A percentile compares a stretch with the other conserved stretches of the same genome.
phyloP scores from a whole-genome alignment of 2,329 filamentous ascomycete species.

The Trichoderma sp. region DNA sequence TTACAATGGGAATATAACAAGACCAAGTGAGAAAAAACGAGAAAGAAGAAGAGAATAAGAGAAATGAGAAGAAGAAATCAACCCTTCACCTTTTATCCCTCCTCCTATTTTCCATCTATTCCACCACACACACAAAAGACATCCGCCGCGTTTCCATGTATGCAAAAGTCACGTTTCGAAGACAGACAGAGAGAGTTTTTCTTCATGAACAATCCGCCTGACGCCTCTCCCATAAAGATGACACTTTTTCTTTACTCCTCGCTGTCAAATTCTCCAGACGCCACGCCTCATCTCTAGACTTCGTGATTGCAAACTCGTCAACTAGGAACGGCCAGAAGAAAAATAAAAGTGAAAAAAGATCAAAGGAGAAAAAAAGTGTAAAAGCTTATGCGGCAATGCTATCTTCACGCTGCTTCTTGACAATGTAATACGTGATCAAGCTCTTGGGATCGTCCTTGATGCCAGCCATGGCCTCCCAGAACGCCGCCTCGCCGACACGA shows the following conservation, averaged over 20 bases:
- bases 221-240: neutral
- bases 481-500: slow-evolving; percentile 56
- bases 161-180: neutral
- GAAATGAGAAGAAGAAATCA: neutral
- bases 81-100: neutral
- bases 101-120: neutral
- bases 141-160: neutral
- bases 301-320: neutral
- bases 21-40: neutral
- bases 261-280: neutral
- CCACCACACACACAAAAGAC: neutral
- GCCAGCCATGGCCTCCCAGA: slow-evolving; percentile 66
- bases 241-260: neutral
- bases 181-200: neutral
- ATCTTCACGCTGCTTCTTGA: slow-evolving; percentile 62
- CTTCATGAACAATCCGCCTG: neutral
- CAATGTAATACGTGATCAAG: slow-evolving; percentile 78
- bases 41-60: neutral
- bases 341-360: neutral
- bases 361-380: neutral
- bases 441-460: slow-evolving; percentile 72
- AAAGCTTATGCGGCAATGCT: slow-evolving; percentile 21
- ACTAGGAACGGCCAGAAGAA: neutral
- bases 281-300: neutral
- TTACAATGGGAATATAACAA: slow-evolving; percentile 4